Conservation (phyloP, 1,284 basidiomycete genomes). For the Ganoderma meredithae region DNA sequence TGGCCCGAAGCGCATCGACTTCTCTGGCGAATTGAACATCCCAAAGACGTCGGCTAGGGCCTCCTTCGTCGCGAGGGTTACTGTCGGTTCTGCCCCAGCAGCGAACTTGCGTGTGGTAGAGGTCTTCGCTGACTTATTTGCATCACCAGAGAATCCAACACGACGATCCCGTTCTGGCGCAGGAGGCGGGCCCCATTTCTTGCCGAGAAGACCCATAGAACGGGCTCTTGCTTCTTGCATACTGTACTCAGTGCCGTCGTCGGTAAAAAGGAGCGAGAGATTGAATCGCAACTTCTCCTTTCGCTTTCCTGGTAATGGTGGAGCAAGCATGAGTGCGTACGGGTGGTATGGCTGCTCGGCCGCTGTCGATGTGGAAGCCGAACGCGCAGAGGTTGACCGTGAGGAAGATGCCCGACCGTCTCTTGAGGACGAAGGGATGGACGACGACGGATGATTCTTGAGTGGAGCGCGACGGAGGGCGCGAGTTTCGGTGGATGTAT, state of each 20-base stretch:
- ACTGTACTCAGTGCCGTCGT: constrained; percentile 74
- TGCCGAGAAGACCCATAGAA: constrained; percentile 79
- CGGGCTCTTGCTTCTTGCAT: constrained; percentile 78
- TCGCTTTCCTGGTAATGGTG: constrained; percentile 69
- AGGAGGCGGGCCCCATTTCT: constrained; percentile 80
- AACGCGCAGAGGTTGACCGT: constrained; percentile 7
- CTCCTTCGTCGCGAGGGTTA: constrained; percentile 89
- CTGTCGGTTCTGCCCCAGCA: constrained; percentile 59
- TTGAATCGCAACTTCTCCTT: constrained; percentile 75
- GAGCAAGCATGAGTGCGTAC: constrained; percentile 73
- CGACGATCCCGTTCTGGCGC: constrained; percentile 49
- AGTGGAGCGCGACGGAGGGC: constrained; percentile 62
- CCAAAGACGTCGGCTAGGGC: constrained; percentile 93
- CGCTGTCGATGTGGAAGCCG: constrained; percentile 28
- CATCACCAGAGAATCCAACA: constrained; percentile 63
- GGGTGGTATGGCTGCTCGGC: constrained; percentile 44
- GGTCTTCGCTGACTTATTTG: constrained; percentile 48
- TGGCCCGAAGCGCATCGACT: constrained; percentile 61
- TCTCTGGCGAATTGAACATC: constrained; percentile 91
- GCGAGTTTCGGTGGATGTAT: constrained; percentile 44
- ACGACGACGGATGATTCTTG: constrained; percentile 50
- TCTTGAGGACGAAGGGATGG: constrained; percentile 5
- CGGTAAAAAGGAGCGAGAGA: constrained; percentile 70
- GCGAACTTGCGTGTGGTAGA: constrained; percentile 39
- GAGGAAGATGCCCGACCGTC: constrained; percentile 8